Evolutionary conservation across 2,329 filamentous ascomycete genomes (phyloP).

Genomic region (Trichoderma harzianum): DNA sequence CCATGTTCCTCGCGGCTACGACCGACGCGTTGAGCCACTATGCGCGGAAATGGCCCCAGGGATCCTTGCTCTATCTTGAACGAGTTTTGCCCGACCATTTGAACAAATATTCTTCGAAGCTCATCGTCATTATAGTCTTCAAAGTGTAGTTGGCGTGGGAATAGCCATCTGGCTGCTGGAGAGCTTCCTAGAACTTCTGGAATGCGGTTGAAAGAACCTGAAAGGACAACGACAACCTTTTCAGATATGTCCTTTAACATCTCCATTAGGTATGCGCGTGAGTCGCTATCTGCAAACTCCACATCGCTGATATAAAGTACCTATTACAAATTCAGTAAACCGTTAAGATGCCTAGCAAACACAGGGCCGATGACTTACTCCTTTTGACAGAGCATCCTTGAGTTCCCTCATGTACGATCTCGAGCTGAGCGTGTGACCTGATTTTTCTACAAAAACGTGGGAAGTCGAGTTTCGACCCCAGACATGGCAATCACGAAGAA

Average conservation of each 20-base stretch:
- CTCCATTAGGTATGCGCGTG: not conserved
- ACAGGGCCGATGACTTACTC: not conserved
- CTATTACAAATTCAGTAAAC: not conserved
- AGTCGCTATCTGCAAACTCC: not conserved
- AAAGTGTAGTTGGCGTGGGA: not conserved
- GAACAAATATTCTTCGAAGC: not conserved
- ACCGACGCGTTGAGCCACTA: not conserved
- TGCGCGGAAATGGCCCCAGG: not conserved
- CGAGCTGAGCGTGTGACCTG: not conserved
- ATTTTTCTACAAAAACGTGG: not conserved
- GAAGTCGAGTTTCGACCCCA: not conserved
- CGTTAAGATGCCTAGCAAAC: not conserved
- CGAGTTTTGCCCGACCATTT: not conserved
- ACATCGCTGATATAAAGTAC: not conserved
- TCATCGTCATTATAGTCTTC: not conserved
- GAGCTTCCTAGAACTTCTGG: not conserved
- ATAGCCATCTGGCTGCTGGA: not conserved
- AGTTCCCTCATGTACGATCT: not conserved
- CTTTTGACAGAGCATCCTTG: not conserved
- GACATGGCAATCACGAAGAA: not conserved
- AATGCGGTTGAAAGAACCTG: not conserved
- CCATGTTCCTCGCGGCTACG: not conserved
- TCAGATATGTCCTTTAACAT: not conserved
- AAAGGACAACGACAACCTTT: not conserved
- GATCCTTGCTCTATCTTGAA: not conserved